Evolutionary conservation across 2,329 filamentous ascomycete species (phyloP).

Genomic region (Diaporthe caulivora): DNA sequence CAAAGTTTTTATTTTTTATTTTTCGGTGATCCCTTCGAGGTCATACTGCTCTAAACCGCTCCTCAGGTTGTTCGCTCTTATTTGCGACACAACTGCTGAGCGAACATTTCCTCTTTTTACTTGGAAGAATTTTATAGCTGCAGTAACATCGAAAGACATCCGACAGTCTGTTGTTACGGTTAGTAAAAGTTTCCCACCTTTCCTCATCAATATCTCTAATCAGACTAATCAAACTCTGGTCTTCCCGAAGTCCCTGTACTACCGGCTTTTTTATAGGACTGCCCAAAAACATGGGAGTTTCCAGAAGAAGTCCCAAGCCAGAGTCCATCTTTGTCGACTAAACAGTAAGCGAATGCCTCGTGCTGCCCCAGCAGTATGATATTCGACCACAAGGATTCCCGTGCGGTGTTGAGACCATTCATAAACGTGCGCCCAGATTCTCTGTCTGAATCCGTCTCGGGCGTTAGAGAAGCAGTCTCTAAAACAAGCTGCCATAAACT

Average conservation of each 20-base stretch:
- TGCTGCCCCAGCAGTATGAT: background rate
- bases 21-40: background rate
- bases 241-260: background rate
- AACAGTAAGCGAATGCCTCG: background rate
- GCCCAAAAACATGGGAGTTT: background rate
- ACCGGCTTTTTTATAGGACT: background rate
- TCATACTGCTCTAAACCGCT: background rate
- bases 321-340: background rate
- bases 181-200: background rate
- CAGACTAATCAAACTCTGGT: background rate
- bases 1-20: no score
- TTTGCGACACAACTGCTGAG: background rate
- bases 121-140: background rate
- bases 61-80: background rate
- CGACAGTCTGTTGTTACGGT: background rate
- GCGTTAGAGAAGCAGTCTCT: background rate
- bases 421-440: background rate
- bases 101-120: background rate
- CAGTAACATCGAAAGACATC: background rate
- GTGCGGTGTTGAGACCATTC: background rate
- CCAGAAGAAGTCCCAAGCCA: background rate
- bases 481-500: background rate
- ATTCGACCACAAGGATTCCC: background rate
- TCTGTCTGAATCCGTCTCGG: background rate
- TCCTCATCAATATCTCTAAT: background rate